Conservation (phyloP, 176 grass and related monocot species). For the Musa schizocarpa region DNA sequence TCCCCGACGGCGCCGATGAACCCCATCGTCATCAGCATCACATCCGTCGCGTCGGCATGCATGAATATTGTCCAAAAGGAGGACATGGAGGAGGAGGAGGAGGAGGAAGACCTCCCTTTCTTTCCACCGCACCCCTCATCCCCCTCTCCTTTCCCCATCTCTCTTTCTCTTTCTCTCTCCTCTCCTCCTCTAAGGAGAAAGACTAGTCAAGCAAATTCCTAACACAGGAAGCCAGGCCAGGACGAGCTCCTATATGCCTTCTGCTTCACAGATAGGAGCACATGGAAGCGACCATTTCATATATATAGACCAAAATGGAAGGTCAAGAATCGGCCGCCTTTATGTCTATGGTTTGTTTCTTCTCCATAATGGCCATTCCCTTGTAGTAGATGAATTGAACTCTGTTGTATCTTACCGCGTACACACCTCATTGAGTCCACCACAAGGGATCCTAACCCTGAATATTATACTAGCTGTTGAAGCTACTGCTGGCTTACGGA, state of each 20-base stretch:
- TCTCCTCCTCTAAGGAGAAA: no score
- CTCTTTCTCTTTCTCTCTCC: not conserved
- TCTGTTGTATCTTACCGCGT: no score
- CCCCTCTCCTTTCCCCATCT: not conserved
- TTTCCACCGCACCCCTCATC: not conserved
- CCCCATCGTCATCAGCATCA: slow-evolving; percentile 54
- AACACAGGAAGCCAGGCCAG: not conserved
- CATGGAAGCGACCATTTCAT: not conserved
- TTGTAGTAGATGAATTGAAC: no score
- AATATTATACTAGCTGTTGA: no score
- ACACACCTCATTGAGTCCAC: no score
- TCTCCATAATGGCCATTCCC: no score
- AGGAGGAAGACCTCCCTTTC: not conserved
- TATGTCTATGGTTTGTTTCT: no score
- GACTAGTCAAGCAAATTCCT: no score
- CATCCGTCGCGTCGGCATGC: slow-evolving; percentile 67
- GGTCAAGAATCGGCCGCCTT: no score
- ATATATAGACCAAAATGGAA: not conserved
- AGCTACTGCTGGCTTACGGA: no score
- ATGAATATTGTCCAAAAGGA: slow-evolving; percentile 58
- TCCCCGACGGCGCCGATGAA: slow-evolving; percentile 69
- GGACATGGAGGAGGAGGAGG: not conserved
- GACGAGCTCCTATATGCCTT: not conserved
- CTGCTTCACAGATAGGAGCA: not conserved
- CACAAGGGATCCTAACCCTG: no score